These are phyloP conservation scores for Acanthamoeba healyi DNA, from an alignment of 208 protist species.

Conservation along the genomic window DNA sequence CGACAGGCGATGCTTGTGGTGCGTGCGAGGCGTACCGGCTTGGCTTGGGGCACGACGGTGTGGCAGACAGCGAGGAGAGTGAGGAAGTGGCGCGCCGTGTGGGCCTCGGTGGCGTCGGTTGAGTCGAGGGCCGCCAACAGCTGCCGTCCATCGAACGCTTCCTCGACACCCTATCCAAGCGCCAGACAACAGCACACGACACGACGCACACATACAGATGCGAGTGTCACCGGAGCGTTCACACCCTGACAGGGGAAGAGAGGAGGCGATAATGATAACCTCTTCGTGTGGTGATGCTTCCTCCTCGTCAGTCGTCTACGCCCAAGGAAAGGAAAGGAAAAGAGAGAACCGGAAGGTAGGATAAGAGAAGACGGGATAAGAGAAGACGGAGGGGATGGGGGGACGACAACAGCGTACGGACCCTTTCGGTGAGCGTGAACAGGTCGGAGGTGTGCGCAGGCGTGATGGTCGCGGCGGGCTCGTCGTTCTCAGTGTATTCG, in stretches of 20 bases:
- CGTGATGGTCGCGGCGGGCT: neutral
- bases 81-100: slow-evolving; percentile 17
- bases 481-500: no score
- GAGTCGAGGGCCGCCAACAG: slow-evolving; percentile 14
- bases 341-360: neutral
- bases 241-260: no score
- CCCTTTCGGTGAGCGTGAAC: slow-evolving; percentile 6
- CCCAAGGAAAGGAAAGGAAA: neutral
- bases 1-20: no score
- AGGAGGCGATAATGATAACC: neutral
- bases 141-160: neutral
- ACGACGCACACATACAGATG: neutral
- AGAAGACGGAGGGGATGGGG: neutral
- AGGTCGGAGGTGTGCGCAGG: neutral
- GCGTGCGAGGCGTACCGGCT: neutral
- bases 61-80: slow-evolving; percentile 58
- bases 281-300: no score
- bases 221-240: neutral
- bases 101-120: neutral
- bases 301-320: neutral
- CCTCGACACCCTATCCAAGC: neutral
- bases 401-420: neutral
- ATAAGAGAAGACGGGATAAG: neutral
- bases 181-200: neutral
- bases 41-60: slow-evolving; percentile 57